Percentiles rank a stretch among this genome's conserved stretches.
phyloP scores from a whole-genome alignment of 805 yeast genomes.

The Naumovozyma castellii region DNA sequence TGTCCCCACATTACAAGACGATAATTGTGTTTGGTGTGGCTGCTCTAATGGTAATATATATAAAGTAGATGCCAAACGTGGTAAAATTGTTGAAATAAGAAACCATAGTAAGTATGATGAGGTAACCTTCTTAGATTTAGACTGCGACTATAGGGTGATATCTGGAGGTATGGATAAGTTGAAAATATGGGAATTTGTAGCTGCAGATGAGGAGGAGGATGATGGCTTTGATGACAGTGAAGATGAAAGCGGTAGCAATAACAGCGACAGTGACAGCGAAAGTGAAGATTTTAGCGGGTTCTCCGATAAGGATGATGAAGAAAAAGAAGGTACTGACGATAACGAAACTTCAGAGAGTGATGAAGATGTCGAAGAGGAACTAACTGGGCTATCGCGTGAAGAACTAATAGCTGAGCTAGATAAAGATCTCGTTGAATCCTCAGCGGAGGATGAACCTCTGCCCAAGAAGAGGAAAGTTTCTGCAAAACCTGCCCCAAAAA shows the following conservation, averaged over 20 bases:
- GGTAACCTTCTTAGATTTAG: slow-evolving; percentile 67
- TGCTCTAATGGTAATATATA: slow-evolving; percentile 66
- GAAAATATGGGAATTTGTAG: slow-evolving; percentile 57
- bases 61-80: slow-evolving; percentile 54
- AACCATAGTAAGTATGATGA: slow-evolving; percentile 66
- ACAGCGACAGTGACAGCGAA: neutral
- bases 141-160: slow-evolving; percentile 66
- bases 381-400: slow-evolving; percentile 21
- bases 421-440: slow-evolving; percentile 15
- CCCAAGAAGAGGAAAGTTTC: slow-evolving; percentile 7
- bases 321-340: neutral
- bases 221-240: slow-evolving; percentile 6
- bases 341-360: slow-evolving; percentile 14
- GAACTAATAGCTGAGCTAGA: slow-evolving; percentile 28
- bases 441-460: slow-evolving; percentile 10
- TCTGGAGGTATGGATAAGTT: slow-evolving; percentile 78
- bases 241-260: slow-evolving; percentile 3
- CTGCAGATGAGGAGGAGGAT: slow-evolving; percentile 24
- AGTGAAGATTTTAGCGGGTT: neutral
- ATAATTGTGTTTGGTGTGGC: slow-evolving; percentile 63
- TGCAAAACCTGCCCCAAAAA: slow-evolving; percentile 2
- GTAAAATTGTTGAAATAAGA: slow-evolving; percentile 56
- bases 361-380: slow-evolving; percentile 17
- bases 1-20: slow-evolving; percentile 39
- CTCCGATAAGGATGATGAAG: neutral